Base-by-base conservation (phyloP, 2,329 filamentous ascomycete genomes). In the Penicillium sp. region DNA sequence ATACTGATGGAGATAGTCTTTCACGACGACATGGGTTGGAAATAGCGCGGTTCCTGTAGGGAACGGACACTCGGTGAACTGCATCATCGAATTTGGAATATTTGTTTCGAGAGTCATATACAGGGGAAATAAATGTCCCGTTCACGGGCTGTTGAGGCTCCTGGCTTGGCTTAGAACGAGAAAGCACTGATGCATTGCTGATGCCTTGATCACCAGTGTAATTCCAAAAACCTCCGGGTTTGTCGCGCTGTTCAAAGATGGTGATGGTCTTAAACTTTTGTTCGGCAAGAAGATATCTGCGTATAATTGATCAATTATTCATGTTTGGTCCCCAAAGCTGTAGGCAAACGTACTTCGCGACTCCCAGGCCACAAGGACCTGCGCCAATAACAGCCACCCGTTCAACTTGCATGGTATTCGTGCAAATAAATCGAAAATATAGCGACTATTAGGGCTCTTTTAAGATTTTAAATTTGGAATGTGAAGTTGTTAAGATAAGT, bases 81-180 rank as follows among this genome's bases (percentile, higher is more conserved):
- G 47, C 57, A 59, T 59, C 57, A 59, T 49, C 2, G 53, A 56
- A 1, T 53, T 56, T 5, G 57, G 57, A 6, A 59, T 59, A 15
- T 59, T 59, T 15, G 57, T 59, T 49, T 59, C 57, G 3, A 59
- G 53, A 45, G 38, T 59, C 57, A 23, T 59, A 59, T 11, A 59
- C 53, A 16, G 57, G 57, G 13, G 57, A 59, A 27, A 45, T n/a
- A 46, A 59, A 59, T 5, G 21, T 51, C 15, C 53, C 48, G 4
- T 56, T 38, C 4, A 56, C 36, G 3, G 41, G 43, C 25, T 56
- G 33, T 29, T 56, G 52, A 21, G 53, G 48, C 36, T 19, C 13
- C 13, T 49, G 33, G 44, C 48, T 59, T 7, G 57, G 57, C 7
- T 16, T 45, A 11, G 57, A 4, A 19, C 29, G 47, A 9, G 52